Percentiles rank a stretch among this genome's conserved stretches.
Conservation (phyloP, 768 basidiomycete genomes). For the Leccinum broughii region DNA sequence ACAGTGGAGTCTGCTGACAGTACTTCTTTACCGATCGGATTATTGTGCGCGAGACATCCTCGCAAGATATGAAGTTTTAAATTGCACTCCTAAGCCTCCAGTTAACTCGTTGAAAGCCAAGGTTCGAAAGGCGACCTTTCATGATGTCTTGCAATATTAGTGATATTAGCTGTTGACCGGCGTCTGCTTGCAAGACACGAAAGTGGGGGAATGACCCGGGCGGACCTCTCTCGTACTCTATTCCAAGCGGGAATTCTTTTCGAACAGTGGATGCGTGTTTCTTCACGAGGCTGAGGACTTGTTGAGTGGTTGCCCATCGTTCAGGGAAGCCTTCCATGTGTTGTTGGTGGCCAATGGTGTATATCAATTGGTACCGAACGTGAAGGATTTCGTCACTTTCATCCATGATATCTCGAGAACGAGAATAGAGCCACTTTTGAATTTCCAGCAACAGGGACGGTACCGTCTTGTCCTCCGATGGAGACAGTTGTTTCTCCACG, state of each 20-base stretch:
- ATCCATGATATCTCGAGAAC: constrained; percentile 31
- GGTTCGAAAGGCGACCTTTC: constrained; percentile 13
- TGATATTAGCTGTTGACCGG: constrained; percentile 13
- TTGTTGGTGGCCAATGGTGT: constrained; percentile 34
- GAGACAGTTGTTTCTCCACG: constrained; percentile 36
- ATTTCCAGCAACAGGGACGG: constrained; percentile 26
- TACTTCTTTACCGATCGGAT: constrained; percentile 11
- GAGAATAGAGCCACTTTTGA: constrained; percentile 28
- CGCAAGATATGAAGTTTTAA: constrained; percentile 23
- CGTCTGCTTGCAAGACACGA: constrained; percentile 21
- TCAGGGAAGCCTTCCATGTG: constrained; percentile 33
- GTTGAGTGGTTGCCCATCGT: constrained; percentile 36
- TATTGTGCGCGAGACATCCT: neutral
- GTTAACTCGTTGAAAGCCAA: constrained; percentile 16
- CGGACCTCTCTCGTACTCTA: constrained; percentile 18
- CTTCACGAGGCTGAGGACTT: constrained; percentile 30
- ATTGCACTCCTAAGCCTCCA: constrained; percentile 6
- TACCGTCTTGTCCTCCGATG: neutral
- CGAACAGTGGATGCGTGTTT: constrained; percentile 14
- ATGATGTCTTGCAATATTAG: constrained; percentile 20
- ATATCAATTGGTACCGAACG: constrained; percentile 38
- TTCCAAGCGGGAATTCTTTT: constrained; percentile 1
- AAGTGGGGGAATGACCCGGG: constrained; percentile 25
- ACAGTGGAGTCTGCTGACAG: constrained; percentile 6
- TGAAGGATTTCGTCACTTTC: constrained; percentile 36